phyloP scores from a whole-genome alignment of 2,329 filamentous ascomycete species.

The Microcyclosporella mali region DNA sequence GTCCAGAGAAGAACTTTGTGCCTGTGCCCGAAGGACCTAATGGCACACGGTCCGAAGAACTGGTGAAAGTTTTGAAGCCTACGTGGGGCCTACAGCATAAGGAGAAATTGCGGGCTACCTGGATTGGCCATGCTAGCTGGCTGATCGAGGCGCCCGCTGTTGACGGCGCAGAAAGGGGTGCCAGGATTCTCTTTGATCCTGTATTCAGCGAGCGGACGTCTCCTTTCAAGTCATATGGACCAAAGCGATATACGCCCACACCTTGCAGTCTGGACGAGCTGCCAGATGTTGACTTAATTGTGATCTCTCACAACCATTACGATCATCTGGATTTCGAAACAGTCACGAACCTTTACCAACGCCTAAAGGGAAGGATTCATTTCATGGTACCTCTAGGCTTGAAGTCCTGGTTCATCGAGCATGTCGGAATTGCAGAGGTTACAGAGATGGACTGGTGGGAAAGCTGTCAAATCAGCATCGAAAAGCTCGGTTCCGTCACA shows the following conservation, averaged over 20 bases:
- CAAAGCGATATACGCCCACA: constrained; percentile 47
- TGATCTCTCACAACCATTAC: constrained; percentile 53
- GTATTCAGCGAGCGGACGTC: constrained; percentile 48
- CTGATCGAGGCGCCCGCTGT: constrained; percentile 39
- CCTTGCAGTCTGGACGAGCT: constrained; percentile 47
- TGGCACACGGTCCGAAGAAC: constrained; percentile 30
- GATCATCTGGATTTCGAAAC: constrained; percentile 49
- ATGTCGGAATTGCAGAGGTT: constrained; percentile 39
- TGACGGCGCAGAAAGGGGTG: constrained; percentile 31
- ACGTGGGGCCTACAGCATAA: constrained; percentile 33
- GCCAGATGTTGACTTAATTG: constrained; percentile 47
- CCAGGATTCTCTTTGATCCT: constrained; percentile 48
- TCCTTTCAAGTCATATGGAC: constrained; percentile 43
- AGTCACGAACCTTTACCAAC: constrained; percentile 37
- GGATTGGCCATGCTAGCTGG: constrained; percentile 49
- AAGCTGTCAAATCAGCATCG: constrained; percentile 31
- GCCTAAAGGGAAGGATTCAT: constrained; percentile 33
- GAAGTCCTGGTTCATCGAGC: constrained; percentile 33
- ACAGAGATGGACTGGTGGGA: constrained; percentile 49
- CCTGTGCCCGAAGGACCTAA: constrained; percentile 38
- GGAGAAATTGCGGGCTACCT: constrained; percentile 40
- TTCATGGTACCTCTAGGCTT: constrained; percentile 41
- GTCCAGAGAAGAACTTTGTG: constrained; percentile 39
- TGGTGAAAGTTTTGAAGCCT: constrained; percentile 40
- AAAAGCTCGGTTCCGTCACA: constrained; percentile 33